phyloP scores from a whole-genome alignment of 768 basidiomycete species.

The Pleurotus ostreatus region DNA sequence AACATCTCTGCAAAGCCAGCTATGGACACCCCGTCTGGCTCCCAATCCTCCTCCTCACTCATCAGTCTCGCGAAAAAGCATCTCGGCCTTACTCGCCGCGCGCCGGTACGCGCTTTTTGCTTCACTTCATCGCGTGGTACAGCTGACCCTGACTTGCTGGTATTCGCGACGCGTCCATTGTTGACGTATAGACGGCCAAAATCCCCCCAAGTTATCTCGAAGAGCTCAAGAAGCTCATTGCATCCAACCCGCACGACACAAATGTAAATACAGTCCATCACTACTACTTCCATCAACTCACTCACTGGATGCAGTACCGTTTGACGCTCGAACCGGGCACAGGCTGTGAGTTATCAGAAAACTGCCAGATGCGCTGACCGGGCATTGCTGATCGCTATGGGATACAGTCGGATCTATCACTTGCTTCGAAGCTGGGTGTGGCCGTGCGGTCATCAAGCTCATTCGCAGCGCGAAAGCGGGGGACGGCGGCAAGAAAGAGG shows the following conservation, averaged over 20 bases:
- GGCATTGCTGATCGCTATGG: not conserved
- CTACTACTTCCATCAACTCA: conserved; percentile 8
- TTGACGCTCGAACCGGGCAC: conserved; percentile 28
- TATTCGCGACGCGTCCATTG: not conserved
- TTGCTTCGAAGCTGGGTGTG: conserved; percentile 48
- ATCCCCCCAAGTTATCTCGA: conserved; percentile 31
- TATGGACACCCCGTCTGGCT: not conserved
- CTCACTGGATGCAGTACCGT: conserved; percentile 26
- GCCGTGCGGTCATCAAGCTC: conserved; percentile 27
- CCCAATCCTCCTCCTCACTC: not conserved
- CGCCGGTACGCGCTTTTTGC: not conserved
- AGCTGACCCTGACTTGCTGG: not conserved
- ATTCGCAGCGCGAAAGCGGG: conserved; percentile 18
- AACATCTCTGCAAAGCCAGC: not conserved
- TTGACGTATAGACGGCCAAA: not conserved
- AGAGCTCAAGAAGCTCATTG: conserved; percentile 29
- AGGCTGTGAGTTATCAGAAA: conserved; percentile 31
- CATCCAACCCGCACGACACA: conserved; percentile 27
- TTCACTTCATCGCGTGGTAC: not conserved
- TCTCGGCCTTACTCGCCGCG: not conserved
- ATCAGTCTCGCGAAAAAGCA: not conserved
- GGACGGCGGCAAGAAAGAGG: conserved; percentile 39
- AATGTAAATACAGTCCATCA: conserved; percentile 22
- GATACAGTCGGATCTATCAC: conserved; percentile 35
- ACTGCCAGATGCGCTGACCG: no score